Conservation (phyloP, 1,284 basidiomycete species). For the Puccinia novopanici region DNA sequence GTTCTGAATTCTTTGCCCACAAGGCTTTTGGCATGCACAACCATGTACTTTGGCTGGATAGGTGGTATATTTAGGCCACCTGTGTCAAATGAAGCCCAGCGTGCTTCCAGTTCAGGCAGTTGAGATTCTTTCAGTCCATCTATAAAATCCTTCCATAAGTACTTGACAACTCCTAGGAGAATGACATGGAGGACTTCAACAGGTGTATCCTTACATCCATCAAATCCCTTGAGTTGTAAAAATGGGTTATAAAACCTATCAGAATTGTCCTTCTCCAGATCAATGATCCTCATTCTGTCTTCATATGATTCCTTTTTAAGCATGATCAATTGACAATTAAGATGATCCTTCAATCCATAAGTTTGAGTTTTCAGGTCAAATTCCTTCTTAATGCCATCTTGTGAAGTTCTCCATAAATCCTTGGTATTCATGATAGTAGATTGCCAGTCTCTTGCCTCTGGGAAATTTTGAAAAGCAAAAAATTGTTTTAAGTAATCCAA, state of each 20-base stretch:
- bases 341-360: too few species aligned
- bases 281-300: background rate
- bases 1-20: background rate
- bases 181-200: constrained; percentile 60
- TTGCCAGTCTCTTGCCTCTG: background rate
- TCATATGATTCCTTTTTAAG: too few species aligned
- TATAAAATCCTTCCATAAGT: background rate
- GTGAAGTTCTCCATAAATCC: background rate
- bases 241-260: background rate
- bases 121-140: background rate
- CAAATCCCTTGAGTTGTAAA: constrained; percentile 54
- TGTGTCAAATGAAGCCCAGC: background rate
- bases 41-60: background rate
- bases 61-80: background rate
- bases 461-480: background rate
- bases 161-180: background rate
- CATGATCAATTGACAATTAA: too few species aligned
- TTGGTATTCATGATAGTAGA: background rate
- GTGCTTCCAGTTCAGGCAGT: background rate
- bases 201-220: constrained; percentile 59
- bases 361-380: too few species aligned
- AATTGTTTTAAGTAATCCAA: background rate
- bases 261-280: background rate
- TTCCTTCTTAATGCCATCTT: background rate
- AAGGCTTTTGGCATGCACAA: background rate